Percentiles rank a stretch among this genome's conserved stretches.
Evolutionary conservation across 164 flowering plant species (phyloP).

Genomic region (Warburgia ugandensis): DNA sequence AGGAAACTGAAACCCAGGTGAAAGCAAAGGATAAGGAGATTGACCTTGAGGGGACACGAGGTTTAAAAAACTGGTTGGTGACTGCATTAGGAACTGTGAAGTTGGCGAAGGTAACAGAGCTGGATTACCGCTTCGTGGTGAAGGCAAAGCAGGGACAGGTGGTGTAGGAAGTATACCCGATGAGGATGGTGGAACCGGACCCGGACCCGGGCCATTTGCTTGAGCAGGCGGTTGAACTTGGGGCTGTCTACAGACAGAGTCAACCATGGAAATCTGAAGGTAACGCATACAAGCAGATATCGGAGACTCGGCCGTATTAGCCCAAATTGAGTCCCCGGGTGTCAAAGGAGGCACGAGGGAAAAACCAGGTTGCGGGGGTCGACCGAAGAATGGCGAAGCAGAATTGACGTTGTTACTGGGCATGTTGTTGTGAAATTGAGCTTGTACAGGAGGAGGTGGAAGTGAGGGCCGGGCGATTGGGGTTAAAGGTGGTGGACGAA

Average conservation of each 20-base stretch:
- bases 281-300: slow-evolving; percentile 87
- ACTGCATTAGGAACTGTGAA: slow-evolving; percentile 72
- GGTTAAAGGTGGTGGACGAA: slow-evolving; percentile 77
- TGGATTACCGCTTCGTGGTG: slow-evolving; percentile 49
- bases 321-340: slow-evolving; percentile 40
- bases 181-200: slow-evolving; percentile 23
- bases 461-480: slow-evolving; percentile 47
- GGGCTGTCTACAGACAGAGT: slow-evolving; percentile 34
- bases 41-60: slow-evolving; percentile 78
- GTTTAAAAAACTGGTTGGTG: slow-evolving; percentile 58
- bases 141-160: slow-evolving; percentile 34
- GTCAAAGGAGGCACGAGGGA: slow-evolving; percentile 23
- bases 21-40: slow-evolving; percentile 70
- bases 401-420: slow-evolving; percentile 1
- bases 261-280: slow-evolving; percentile 59
- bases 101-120: slow-evolving; percentile 77
- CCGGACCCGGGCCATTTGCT: slow-evolving; percentile 7
- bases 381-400: not conserved
- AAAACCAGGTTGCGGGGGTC: slow-evolving; percentile 19
- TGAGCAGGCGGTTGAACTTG: slow-evolving; percentile 6
- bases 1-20: slow-evolving; percentile 68
- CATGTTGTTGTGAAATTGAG: slow-evolving; percentile 24
- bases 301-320: slow-evolving; percentile 69
- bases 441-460: slow-evolving; percentile 19
- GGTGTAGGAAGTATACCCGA: slow-evolving; percentile 63